Evolutionary conservation across 2,329 filamentous ascomycete species (phyloP), one percentile per base, ranked within the genome.

Genomic region (Pseudocercospora macadamiae): DNA sequence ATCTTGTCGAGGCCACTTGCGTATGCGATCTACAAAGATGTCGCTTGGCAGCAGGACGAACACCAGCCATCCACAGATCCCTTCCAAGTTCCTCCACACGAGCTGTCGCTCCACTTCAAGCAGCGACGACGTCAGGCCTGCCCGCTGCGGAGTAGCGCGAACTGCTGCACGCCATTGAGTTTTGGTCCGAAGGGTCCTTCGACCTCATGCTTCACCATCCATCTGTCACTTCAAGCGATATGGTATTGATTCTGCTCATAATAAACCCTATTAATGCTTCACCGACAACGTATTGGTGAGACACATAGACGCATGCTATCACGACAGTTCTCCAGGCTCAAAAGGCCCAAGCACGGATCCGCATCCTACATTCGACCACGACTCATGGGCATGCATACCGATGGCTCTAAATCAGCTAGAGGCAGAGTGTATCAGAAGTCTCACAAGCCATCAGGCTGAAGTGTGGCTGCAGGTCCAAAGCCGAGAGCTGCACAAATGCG

Each of bases 311-410:
- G 21, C 18, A 25, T 25, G 8, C 9, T 21, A 45, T 45, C 49
- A 37, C n/a, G 12, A 39, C n/a, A n/a, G 16, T 23, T 26, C 21
- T 21, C 21, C 23, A 54, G 30, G 16, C 12, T 44, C 10, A 30
- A 16, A 54, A 32, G 23, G 39, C 36, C 18, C 23, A 7, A 45
- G 23, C 16, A 16, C 16, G 36, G 37, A 18, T 37, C 36, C 36
- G 28, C 12, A 54, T 54, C 53, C 23, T 34, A 28, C 36, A 12
- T 5, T 34, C 21, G 47, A 49, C 4, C 30, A 45, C 57, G 57
- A 60, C 39, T 60, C 57, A 60, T 56, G 53, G 16, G 25, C 53
- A 53, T 36, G 57, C 57, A 60, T 56, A 16, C 36, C 57, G 57
- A 60, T 60, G 37, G 53, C 53, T 54, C 57, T 60, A 60, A 19